Conservation (phyloP, 805 yeast species). For the Yamadazyma ubonensis region DNA sequence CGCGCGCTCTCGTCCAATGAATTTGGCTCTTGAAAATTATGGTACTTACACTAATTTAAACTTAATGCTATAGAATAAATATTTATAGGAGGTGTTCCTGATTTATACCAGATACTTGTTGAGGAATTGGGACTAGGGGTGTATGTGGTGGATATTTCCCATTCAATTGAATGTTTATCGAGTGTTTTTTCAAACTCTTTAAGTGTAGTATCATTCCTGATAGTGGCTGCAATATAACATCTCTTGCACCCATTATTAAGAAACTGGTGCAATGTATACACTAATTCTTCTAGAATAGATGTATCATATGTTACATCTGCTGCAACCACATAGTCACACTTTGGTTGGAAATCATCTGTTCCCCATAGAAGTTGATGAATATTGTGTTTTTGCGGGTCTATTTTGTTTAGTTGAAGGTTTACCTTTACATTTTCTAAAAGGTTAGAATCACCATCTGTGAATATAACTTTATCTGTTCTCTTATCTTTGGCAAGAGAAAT, state of each 20-base stretch:
- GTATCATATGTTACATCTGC: conserved; percentile 90
- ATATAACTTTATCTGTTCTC: conserved; percentile 28
- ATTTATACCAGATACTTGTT: conserved; percentile 6
- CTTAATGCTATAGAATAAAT: conserved; percentile 1
- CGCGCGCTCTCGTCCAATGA: conserved; percentile 12
- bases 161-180: conserved; percentile 16
- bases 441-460: conserved; percentile 69
- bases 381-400: not conserved
- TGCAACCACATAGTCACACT: conserved; percentile 59
- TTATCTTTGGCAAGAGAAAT: conserved; percentile 37
- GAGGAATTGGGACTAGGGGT: not conserved
- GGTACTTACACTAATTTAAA: conserved; percentile 5
- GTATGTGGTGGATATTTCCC: conserved; percentile 20
- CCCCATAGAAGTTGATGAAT: conserved; percentile 56
- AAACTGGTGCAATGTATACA: conserved; percentile 46
- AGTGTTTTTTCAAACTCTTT: conserved; percentile 31
- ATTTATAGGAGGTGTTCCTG: conserved; percentile 5
- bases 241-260: conserved; percentile 25
- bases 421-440: conserved; percentile 3
- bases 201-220: conserved; percentile 51
- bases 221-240: conserved; percentile 69
- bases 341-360: conserved; percentile 32
- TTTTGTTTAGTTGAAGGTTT: conserved; percentile 4
- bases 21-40: conserved; percentile 5
- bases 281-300: conserved; percentile 53